A percentile compares a stretch with the other conserved stretches of the same genome.
Conservation (phyloP, 495 filamentous ascomycete genomes). For the Immersiella caudata region DNA sequence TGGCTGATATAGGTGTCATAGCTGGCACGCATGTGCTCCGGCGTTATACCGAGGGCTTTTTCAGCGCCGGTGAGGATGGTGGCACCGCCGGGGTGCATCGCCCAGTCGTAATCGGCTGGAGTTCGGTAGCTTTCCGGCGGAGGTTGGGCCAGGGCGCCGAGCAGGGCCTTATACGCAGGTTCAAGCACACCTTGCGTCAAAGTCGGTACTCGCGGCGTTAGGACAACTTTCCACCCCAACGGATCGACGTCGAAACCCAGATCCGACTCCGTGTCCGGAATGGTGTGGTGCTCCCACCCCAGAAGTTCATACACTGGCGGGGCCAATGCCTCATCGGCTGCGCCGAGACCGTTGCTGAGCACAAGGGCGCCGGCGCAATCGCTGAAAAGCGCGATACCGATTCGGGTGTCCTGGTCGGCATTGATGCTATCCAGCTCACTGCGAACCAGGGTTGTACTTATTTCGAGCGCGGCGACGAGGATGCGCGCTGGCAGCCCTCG, state of each 20-base stretch:
- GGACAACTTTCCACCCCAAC: conserved; percentile 63
- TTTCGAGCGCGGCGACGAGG: conserved; percentile 63
- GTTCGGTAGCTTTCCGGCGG: conserved; percentile 45
- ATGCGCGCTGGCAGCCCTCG: conserved; percentile 57
- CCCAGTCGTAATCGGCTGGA: conserved; percentile 66
- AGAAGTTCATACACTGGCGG: conserved; percentile 58
- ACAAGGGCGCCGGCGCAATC: conserved; percentile 65
- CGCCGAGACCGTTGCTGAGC: conserved; percentile 54
- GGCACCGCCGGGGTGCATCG: conserved; percentile 66
- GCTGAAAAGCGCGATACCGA: conserved; percentile 63
- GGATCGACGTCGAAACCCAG: conserved; percentile 64
- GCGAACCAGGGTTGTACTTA: conserved; percentile 60
- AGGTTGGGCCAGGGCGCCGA: conserved; percentile 42
- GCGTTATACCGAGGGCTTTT: conserved; percentile 53
- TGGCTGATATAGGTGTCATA: conserved; percentile 66
- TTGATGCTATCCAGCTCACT: conserved; percentile 61
- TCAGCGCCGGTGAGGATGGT: conserved; percentile 66
- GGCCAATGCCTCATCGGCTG: conserved; percentile 29
- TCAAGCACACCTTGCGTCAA: conserved; percentile 50
- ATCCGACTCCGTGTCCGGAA: conserved; percentile 59
- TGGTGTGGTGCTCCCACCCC: conserved; percentile 59
- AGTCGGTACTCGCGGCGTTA: conserved; percentile 59
- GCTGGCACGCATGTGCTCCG: conserved; percentile 62
- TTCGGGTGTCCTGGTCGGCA: conserved; percentile 54
- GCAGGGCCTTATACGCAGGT: conserved; percentile 53